Evolutionary conservation across 139 green algal species (phyloP), one percentile per base, ranked within the genome.

Genomic region (Pleodorina starrii): DNA sequence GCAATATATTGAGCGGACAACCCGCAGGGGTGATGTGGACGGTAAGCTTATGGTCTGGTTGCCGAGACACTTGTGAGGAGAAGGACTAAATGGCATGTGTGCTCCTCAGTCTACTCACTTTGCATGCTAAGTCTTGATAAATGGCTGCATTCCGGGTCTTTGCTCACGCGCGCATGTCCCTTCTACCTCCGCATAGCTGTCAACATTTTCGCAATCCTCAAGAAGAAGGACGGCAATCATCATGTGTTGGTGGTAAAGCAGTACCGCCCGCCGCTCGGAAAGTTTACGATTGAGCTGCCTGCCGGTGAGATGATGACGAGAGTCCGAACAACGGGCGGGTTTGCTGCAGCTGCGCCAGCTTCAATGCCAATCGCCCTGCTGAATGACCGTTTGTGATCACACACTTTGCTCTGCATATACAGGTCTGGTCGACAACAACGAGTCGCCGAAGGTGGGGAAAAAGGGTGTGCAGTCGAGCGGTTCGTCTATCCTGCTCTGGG

Each of bases 1-100:
- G 83, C 83, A 88, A 46, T 88, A 88, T 54, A 35, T 88, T 27
- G 83, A 88, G 68, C 44, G 83, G 66, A 88, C 83, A 36, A 88
- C 83, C 48, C 83, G 83, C 0, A 88, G 27, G 40, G 83, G 83
- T 38, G 66, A 80, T 4, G 83, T 88, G 4, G 83, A 88, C 48
- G 83, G 83, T 87, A 36, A 87, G 81, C 36, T 50, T 77, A 21
- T 66, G 54, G 54, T 66, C 29, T 66, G 25, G 54, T 66, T n/a
- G n/a, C n/a, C n/a, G n/a, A n/a, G n/a, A n/a, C n/a, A n/a, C n/a
- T n/a, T n/a, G n/a, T n/a, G n/a, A n/a, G n/a, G n/a, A n/a, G n/a
- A n/a, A n/a, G n/a, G n/a, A n/a, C n/a, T n/a, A n/a, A n/a, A n/a
- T n/a, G n/a, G n/a, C n/a, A n/a, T n/a, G n/a, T n/a, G n/a, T n/a